Percentiles rank a stretch among this genome's conserved stretches.
These are phyloP conservation scores for Acacia confusa DNA, from an alignment of 306 rosid species.

Conservation along the genomic window DNA sequence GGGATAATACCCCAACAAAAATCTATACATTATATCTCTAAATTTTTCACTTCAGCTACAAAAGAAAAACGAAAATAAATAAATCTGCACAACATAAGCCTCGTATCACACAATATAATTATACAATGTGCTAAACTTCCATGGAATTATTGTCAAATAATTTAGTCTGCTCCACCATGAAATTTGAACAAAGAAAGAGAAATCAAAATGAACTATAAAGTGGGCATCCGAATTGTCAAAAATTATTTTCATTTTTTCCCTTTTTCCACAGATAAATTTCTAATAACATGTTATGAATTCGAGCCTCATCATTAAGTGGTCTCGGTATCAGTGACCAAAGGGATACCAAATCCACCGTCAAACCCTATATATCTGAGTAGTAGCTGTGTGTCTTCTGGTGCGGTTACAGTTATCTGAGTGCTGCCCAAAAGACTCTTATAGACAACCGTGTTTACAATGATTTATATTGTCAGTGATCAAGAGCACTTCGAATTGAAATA, in stretches of 20 bases:
- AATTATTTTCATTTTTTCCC: slow-evolving; percentile 10
- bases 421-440: slow-evolving; percentile 26
- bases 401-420: slow-evolving; percentile 7
- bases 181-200: background rate
- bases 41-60: background rate
- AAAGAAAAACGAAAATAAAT: background rate
- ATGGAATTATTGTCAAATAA: background rate
- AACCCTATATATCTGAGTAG: slow-evolving; percentile 29
- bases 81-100: background rate
- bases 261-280: slow-evolving; percentile 29
- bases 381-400: slow-evolving; percentile 5
- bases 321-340: slow-evolving; percentile 22
- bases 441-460: slow-evolving; percentile 25
- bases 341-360: slow-evolving; percentile 22
- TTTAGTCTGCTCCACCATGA: slow-evolving; percentile 1
- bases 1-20: background rate
- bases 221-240: slow-evolving; percentile 1
- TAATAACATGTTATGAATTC: slow-evolving; percentile 31
- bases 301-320: slow-evolving; percentile 26
- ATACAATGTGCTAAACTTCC: background rate
- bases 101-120: background rate
- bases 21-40: background rate
- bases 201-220: background rate
- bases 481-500: slow-evolving; percentile 58
- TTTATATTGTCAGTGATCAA: slow-evolving; percentile 46